Evolutionary conservation across 495 filamentous ascomycete genomes (phyloP).

Genomic region (Mytilinidion resinicola): DNA sequence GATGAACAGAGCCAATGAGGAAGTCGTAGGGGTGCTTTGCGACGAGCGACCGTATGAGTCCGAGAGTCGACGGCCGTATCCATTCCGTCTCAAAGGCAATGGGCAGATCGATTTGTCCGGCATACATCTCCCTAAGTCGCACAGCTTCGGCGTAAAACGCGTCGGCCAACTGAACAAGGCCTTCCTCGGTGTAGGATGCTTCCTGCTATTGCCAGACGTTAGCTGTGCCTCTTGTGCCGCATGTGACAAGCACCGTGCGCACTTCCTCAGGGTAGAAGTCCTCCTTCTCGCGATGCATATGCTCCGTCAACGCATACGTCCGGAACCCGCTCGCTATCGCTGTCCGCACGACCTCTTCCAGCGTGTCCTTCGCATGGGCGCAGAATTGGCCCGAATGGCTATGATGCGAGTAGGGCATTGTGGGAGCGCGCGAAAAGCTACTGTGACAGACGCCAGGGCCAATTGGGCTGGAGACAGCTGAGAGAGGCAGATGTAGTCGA

Average conservation of each 20-base stretch:
- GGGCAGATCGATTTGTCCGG: conserved; percentile 64
- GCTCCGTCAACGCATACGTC: conserved; percentile 87
- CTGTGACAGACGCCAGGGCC: neutral
- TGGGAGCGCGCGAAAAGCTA: neutral
- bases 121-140: conserved; percentile 65
- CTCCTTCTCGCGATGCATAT: conserved; percentile 73
- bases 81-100: conserved; percentile 92
- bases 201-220: conserved; percentile 1
- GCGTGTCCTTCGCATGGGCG: conserved; percentile 73
- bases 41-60: conserved; percentile 54
- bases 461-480: neutral
- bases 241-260: conserved; percentile 14
- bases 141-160: conserved; percentile 65
- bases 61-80: conserved; percentile 62
- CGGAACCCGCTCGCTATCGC: conserved; percentile 75
- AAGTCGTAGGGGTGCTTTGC: conserved; percentile 64
- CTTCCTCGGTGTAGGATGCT: conserved; percentile 16
- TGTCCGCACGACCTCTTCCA: conserved; percentile 74
- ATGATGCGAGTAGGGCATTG: conserved; percentile 97
- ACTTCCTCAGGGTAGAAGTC: conserved; percentile 96
- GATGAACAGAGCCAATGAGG: conserved; percentile 87
- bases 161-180: conserved; percentile 52
- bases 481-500: neutral
- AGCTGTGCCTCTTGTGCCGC: neutral
- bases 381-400: conserved; percentile 98